These are phyloP conservation scores for apple (Malus domestica) DNA, from an alignment of 306 rosid species.

Conservation along the genomic window DNA sequence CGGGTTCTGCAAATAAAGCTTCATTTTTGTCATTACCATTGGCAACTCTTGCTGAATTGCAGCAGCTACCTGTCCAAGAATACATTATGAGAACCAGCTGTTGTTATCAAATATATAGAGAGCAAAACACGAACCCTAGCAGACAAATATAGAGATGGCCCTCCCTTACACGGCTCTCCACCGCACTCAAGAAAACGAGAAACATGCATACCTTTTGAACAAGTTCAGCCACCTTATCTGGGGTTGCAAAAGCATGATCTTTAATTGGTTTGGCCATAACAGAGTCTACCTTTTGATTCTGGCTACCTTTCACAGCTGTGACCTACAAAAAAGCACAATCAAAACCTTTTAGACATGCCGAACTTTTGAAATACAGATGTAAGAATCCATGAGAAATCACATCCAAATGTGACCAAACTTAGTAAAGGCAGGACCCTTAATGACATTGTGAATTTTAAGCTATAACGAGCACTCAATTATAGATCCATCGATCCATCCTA, in stretches of 20 bases:
- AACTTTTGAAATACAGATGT: neutral
- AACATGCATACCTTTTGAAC: conserved; percentile 63
- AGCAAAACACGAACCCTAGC: neutral
- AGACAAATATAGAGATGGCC: neutral
- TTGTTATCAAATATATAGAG: neutral
- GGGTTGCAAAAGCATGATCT: conserved; percentile 93
- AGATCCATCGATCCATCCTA: neutral
- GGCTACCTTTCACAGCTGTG: conserved; percentile 86
- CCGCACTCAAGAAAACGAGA: neutral
- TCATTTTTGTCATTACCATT: conserved; percentile 70
- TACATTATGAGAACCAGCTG: conserved; percentile 8
- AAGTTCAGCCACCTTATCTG: conserved; percentile 92
- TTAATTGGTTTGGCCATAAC: conserved; percentile 73
- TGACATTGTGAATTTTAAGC: neutral
- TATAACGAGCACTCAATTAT: neutral
- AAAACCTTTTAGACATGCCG: neutral
- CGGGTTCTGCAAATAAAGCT: conserved; percentile 86
- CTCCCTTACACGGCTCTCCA: neutral
- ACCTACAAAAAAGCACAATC: conserved; percentile 47
- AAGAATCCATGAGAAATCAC: neutral
- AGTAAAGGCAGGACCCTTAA: neutral
- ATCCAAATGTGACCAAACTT: neutral
- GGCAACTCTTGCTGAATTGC: conserved; percentile 85
- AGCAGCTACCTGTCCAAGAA: conserved; percentile 54
- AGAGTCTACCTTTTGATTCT: conserved; percentile 65